phyloP scores from a whole-genome alignment of 768 basidiomycete species.

The Pulveroboletus sp. region DNA sequence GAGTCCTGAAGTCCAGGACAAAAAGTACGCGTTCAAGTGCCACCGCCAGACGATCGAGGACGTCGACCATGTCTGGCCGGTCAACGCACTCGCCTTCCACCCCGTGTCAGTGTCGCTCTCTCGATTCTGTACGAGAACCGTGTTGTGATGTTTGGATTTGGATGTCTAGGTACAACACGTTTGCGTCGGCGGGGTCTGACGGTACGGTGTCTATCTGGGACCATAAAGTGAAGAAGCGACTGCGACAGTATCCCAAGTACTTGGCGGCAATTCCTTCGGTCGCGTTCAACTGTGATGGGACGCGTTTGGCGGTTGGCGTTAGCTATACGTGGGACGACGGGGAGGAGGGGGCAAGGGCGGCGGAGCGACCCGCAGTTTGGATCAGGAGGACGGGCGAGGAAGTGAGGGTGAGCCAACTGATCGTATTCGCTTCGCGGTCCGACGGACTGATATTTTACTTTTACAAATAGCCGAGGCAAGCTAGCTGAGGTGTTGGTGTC shows the following conservation, averaged over 20 bases:
- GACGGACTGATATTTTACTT: not conserved
- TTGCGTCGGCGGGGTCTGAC: constrained; percentile 94
- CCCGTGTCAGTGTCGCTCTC: constrained; percentile 51
- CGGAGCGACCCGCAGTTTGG: constrained; percentile 55
- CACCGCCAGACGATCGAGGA: constrained; percentile 88
- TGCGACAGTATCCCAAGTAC: constrained; percentile 86
- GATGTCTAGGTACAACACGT: constrained; percentile 72
- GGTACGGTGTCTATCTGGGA: constrained; percentile 96
- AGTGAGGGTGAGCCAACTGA: constrained; percentile 53
- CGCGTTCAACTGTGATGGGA: constrained; percentile 80
- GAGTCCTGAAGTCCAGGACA: constrained; percentile 68
- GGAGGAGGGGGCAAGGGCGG: constrained; percentile 62
- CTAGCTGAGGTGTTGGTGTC: constrained; percentile 2
- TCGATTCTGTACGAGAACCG: not conserved
- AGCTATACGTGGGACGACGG: constrained; percentile 92
- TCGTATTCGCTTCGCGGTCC: not conserved
- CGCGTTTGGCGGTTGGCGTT: constrained; percentile 75
- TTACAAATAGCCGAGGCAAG: constrained; percentile 20
- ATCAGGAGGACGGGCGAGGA: constrained; percentile 70
- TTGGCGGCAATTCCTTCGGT: constrained; percentile 68
- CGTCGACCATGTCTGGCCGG: constrained; percentile 94
- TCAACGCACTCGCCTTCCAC: constrained; percentile 93
- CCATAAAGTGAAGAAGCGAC: constrained; percentile 90
- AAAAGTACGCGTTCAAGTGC: constrained; percentile 87
- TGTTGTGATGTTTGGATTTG: not conserved